Base-by-base conservation (phyloP, 2,329 filamentous ascomycete species). In the Celoporthe dispersa region DNA sequence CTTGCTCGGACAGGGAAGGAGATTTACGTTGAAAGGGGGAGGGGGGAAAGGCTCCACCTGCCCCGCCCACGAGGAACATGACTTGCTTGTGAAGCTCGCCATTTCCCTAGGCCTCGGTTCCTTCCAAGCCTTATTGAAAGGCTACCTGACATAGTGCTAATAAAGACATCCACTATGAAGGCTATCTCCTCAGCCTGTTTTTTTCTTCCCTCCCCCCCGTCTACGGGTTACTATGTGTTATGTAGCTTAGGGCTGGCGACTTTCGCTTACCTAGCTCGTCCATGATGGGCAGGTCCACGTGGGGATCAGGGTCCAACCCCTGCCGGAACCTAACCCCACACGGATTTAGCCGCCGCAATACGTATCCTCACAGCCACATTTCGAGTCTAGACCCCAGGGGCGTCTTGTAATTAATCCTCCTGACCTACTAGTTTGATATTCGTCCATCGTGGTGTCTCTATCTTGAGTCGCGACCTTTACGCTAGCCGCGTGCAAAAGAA, bases 351-450 rank as follows among this genome's bases (percentile, higher is more conserved):
- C 25, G 53, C 53, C 25, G 53, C 53, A 57, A 8, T 57, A 31
- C 53, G 53, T 57, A 31, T 19, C 53, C 28, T 31, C 53, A 2
- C 25, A 57, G 53, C 53, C 53, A 57, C 53, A 57, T 14, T 33
- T 57, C 53, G 28, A 57, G 53, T 57, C 53, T 57, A 57, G 53
- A 57, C 53, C 28, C 28, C 12, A 19, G 3, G 25, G 28, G 6
- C 28, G 53, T 25, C 51, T 31, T 33, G 6, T 31, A 16, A 7
- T 14, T 33, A 16, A 57, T 57, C 25, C 25, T 33, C 7, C 31
- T 57, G 53, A 57, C 53, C 25, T 57, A 57, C 25, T 57, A 33
- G 53, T 57, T 57, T 57, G 12, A 57, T 57, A 33, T 57, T 48
- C 3, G 14, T 33, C 12, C 28, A 31, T 55, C 25, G n/a, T 3